These are phyloP conservation scores for Taiozyma sp. DNA, from an alignment of 1,139 yeast species.

Conservation along the genomic window DNA sequence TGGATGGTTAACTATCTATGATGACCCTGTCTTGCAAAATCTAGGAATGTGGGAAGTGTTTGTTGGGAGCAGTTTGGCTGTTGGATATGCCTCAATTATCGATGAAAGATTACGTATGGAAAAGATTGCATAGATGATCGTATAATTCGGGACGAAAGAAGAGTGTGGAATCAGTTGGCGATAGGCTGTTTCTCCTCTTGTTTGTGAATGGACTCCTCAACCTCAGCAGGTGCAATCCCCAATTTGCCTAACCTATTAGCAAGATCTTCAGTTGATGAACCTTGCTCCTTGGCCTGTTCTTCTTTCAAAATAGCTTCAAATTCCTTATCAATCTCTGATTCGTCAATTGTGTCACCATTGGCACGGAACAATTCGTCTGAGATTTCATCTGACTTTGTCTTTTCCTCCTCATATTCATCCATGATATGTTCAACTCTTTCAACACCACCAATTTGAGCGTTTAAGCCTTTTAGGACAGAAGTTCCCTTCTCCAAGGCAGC, in stretches of 20 bases:
- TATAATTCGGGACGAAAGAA: not conserved
- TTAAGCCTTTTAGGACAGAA: slow-evolving; percentile 24
- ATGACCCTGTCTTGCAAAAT: slow-evolving; percentile 29
- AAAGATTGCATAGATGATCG: not conserved
- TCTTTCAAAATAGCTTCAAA: slow-evolving; percentile 20
- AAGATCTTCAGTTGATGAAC: slow-evolving; percentile 6
- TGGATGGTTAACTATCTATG: slow-evolving; percentile 62
- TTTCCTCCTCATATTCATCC: slow-evolving; percentile 38
- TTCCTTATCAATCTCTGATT: slow-evolving; percentile 36
- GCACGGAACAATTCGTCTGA: slow-evolving; percentile 29
- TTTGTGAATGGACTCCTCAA: not conserved
- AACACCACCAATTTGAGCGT: slow-evolving; percentile 29
- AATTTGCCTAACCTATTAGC: slow-evolving; percentile 5
- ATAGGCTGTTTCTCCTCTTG: not conserved
- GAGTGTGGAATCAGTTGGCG: not conserved
- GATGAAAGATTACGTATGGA: slow-evolving; percentile 17
- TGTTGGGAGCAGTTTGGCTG: slow-evolving; percentile 48
- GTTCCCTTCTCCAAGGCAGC: slow-evolving; percentile 35
- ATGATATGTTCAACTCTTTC: slow-evolving; percentile 35
- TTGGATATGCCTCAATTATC: slow-evolving; percentile 38
- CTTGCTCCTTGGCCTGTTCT: slow-evolving; percentile 5
- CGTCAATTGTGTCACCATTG: slow-evolving; percentile 17
- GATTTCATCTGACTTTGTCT: slow-evolving; percentile 31
- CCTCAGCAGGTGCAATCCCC: slow-evolving; percentile 8
- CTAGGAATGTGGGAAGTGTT: slow-evolving; percentile 50